These are phyloP conservation scores for Bruguiera parviflora DNA, from an alignment of 345 rosid species.

Conservation along the genomic window DNA sequence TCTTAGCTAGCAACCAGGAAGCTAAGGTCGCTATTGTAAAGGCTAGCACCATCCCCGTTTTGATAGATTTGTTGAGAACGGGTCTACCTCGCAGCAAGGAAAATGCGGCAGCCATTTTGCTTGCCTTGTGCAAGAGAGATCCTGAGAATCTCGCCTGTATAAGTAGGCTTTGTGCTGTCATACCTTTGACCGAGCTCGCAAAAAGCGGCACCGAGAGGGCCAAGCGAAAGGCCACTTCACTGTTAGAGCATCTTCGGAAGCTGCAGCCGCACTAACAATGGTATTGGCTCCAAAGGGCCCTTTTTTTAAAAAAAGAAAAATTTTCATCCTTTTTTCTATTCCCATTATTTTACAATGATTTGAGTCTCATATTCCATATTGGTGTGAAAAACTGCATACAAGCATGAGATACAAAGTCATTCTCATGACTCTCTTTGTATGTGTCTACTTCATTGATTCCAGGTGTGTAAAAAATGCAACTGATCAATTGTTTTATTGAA, in stretches of 20 bases:
- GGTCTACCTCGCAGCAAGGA: constrained; percentile 74
- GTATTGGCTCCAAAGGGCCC: constrained; percentile 15
- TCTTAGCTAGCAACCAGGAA: constrained; percentile 67
- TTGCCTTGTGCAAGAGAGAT: constrained; percentile 85
- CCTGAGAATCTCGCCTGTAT: constrained; percentile 53
- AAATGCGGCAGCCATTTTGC: constrained; percentile 80
- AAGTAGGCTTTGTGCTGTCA: constrained; percentile 76
- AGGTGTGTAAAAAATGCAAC: constrained; percentile 33
- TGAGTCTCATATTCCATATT: not conserved
- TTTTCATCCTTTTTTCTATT: not conserved
- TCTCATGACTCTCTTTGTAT: constrained; percentile 30
- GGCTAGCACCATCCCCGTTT: constrained; percentile 55
- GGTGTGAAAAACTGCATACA: constrained; percentile 20
- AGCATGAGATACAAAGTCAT: constrained; percentile 36
- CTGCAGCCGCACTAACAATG: constrained; percentile 33
- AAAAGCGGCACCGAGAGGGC: constrained; percentile 86
- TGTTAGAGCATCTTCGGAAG: constrained; percentile 72
- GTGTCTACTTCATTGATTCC: constrained; percentile 21
- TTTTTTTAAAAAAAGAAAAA: not conserved
- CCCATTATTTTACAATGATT: constrained; percentile 32
- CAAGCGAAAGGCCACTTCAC: constrained; percentile 66
- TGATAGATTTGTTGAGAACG: constrained; percentile 59
- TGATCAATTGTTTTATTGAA: constrained; percentile 18
- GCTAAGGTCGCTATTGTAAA: constrained; percentile 67
- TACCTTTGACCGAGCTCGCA: constrained; percentile 78